phyloP scores from a whole-genome alignment of 2,329 filamentous ascomycete species.

The Hypoxylon sp. region DNA sequence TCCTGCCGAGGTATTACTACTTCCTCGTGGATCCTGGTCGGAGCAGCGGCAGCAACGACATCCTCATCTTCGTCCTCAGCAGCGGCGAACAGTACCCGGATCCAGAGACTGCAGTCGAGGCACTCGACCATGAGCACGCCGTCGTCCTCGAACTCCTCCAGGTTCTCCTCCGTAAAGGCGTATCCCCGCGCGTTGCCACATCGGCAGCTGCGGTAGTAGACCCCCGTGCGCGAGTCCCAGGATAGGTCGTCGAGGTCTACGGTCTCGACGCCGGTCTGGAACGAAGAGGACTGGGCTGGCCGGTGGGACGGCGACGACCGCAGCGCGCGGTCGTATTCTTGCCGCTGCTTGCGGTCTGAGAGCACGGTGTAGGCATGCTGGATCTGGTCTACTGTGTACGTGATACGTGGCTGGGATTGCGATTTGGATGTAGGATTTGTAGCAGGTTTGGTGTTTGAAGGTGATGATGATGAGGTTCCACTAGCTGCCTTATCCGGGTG shows the following conservation, averaged over 20 bases:
- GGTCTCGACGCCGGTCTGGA: constrained; percentile 70
- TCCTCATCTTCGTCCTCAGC: constrained; percentile 57
- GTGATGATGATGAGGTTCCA: constrained; percentile 25
- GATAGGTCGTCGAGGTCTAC: constrained; percentile 76
- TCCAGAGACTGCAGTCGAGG: constrained; percentile 76
- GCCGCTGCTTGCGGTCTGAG: constrained; percentile 64
- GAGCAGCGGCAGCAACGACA: neutral
- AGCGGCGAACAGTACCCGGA: constrained; percentile 74
- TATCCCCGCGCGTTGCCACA: constrained; percentile 76
- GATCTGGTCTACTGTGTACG: constrained; percentile 75
- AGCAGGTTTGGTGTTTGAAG: constrained; percentile 23
- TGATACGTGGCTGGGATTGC: constrained; percentile 39
- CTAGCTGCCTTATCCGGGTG: constrained; percentile 72
- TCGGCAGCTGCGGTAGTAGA: constrained; percentile 72
- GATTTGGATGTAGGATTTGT: constrained; percentile 3
- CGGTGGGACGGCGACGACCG: constrained; percentile 47
- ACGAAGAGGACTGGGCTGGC: constrained; percentile 34
- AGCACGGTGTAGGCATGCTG: constrained; percentile 71
- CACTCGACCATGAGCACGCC: constrained; percentile 76
- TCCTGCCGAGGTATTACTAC: constrained; percentile 1
- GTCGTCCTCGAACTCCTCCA: constrained; percentile 70
- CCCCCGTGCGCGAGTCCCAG: constrained; percentile 63
- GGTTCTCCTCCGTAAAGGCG: constrained; percentile 69
- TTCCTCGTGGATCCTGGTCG: neutral
- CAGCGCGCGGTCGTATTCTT: constrained; percentile 69